Evolutionary conservation across 2,329 filamentous ascomycete genomes (phyloP).

Genomic region (Aspergillus intermedius): DNA sequence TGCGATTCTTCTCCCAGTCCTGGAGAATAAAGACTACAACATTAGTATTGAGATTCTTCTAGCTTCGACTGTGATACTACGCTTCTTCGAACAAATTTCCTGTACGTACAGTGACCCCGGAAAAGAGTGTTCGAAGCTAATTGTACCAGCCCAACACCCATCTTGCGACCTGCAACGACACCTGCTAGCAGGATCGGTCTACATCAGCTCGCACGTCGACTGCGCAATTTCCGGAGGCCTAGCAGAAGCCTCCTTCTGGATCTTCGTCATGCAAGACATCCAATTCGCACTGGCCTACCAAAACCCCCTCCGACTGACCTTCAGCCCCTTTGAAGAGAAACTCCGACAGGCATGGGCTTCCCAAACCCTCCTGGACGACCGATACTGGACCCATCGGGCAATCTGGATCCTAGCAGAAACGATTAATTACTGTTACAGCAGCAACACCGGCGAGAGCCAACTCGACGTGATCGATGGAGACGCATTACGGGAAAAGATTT

Average conservation of each 20-base stretch:
- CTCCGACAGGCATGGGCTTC: conserved; percentile 23
- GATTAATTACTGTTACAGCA: conserved; percentile 27
- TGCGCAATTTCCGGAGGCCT: conserved; percentile 27
- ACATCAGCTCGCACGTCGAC: conserved; percentile 29
- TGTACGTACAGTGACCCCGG: conserved; percentile 14
- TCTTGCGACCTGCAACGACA: conserved; percentile 29
- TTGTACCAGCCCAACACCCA: conserved; percentile 21
- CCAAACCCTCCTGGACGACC: conserved; percentile 19
- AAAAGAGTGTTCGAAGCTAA: conserved; percentile 1
- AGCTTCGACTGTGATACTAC: conserved; percentile 28
- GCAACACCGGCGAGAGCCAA: conserved; percentile 11
- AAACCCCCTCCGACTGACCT: conserved; percentile 25
- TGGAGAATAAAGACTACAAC: conserved; percentile 24
- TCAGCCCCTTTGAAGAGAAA: conserved; percentile 26
- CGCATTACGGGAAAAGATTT: conserved; percentile 19
- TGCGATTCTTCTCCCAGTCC: conserved; percentile 27
- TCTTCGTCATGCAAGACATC: conserved; percentile 31
- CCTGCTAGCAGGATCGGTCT: conserved; percentile 30
- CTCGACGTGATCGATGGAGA: conserved; percentile 11
- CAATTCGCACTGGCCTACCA: conserved; percentile 28
- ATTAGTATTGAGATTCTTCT: conserved; percentile 29
- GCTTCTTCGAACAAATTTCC: conserved; percentile 31
- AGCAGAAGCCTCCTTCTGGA: conserved; percentile 30
- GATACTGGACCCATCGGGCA: conserved; percentile 28
- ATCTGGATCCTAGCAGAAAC: conserved; percentile 30